Evolutionary conservation across 2,329 filamentous ascomycete species (phyloP), one percentile per base, ranked within the genome.

Genomic region (Cordyceps cicadae): DNA sequence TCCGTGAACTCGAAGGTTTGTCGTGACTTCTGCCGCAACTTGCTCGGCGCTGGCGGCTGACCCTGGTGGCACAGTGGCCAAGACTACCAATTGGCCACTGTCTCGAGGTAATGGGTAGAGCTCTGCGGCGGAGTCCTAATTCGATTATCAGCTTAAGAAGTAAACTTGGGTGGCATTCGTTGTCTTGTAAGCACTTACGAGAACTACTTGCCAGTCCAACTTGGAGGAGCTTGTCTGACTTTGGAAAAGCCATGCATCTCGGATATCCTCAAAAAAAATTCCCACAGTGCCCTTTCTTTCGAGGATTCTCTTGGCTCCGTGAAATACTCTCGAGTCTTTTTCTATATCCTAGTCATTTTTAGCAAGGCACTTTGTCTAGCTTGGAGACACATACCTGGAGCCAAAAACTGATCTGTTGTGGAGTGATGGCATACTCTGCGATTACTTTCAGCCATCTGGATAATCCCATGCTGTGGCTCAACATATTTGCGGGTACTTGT

Each of bases 191-290:
- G 14, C 46, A 11, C 64, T 63, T 21, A 67, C 56, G 26, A 71
- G 75, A 4, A 63, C 62, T 1, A 69, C 63, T 52, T 70, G 68
- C 81, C 83, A 86, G 39, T 74, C 72, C 12, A 75, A 71, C 51
- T 74, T 73, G 39, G 74, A 70, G 19, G 77, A 65, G 1, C 75
- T 72, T 32, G 81, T 69, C 55, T 79, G 79, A 14, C 78, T 72
- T 60, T 78, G 74, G 8, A 81, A 77, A 37, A 76, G 75, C 57
- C 76, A 79, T 7, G 85, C 78, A 69, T 87, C 84, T 54, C 82
- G 78, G 54, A 87, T 80, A 66, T 88, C 85, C 7, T 77, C 73
- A 65, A 88, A 86, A 5, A 78, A 79, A 26, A 86, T 71, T 61
- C 79, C 81, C 34, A 84, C 76, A 54, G 74, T 77, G 4, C 77